A percentile compares a stretch with the other conserved stretches of the same genome.
Evolutionary conservation across 2,329 filamentous ascomycete species (phyloP).

Genomic region (Fusarium nelsonii): DNA sequence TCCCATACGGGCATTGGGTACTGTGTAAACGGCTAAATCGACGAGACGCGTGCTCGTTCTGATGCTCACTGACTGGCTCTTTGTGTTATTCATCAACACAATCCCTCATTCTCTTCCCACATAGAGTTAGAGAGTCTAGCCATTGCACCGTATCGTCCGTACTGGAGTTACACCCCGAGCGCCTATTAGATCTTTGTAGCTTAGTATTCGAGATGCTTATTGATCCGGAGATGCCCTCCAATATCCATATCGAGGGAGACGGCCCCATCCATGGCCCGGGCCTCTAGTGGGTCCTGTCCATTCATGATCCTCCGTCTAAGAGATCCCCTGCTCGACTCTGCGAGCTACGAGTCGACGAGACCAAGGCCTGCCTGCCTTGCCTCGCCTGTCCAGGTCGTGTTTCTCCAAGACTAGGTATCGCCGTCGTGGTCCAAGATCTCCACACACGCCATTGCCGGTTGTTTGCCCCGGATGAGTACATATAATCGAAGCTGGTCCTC

Average conservation of each 20-base stretch:
- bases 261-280: constrained; percentile 37
- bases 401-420: constrained; percentile 42
- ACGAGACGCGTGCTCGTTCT: constrained; percentile 32
- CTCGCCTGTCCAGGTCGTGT: constrained; percentile 16
- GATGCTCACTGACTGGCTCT: constrained; percentile 31
- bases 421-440: constrained; percentile 33
- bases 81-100: constrained; percentile 10
- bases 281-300: constrained; percentile 38
- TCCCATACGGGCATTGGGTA: constrained; percentile 34
- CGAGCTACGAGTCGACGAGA: constrained; percentile 27
- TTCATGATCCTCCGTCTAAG: constrained; percentile 38
- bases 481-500: constrained; percentile 50
- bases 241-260: constrained; percentile 15
- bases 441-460: constrained; percentile 42
- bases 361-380: constrained; percentile 33
- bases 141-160: neutral
- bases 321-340: constrained; percentile 37
- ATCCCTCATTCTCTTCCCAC: constrained; percentile 20
- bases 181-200: constrained; percentile 20
- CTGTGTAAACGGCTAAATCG: constrained; percentile 25
- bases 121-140: neutral
- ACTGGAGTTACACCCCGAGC: constrained; percentile 28
- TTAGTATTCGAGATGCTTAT: constrained; percentile 24
- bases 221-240: constrained; percentile 33
- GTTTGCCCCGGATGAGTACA: constrained; percentile 46